These are phyloP conservation scores for Alternaria atra DNA, from an alignment of 2,329 filamentous ascomycete species.

Conservation along the genomic window DNA sequence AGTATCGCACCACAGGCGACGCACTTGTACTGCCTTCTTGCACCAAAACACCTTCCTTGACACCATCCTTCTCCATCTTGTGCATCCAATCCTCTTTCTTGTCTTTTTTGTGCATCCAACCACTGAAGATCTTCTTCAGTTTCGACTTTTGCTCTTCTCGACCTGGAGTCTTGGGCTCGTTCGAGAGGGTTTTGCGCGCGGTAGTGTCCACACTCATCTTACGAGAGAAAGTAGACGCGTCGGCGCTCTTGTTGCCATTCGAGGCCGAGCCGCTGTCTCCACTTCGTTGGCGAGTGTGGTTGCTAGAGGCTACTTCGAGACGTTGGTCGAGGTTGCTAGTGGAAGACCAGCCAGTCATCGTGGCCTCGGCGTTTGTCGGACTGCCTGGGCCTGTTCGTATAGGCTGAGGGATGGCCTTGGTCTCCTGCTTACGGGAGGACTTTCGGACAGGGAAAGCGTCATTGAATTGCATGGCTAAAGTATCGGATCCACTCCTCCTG, in stretches of 20 bases:
- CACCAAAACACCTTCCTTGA: conserved; percentile 51
- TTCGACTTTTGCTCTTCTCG: conserved; percentile 44
- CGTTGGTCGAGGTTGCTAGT: conserved; percentile 31
- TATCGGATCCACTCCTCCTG: conserved; percentile 43
- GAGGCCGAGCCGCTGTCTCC: conserved; percentile 22
- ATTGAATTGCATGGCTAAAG: conserved; percentile 34
- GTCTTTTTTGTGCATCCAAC: conserved; percentile 50
- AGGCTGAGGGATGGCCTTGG: conserved; percentile 17
- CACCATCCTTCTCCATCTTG: conserved; percentile 51
- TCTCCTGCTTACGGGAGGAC: conserved; percentile 23
- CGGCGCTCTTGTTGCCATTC: conserved; percentile 36
- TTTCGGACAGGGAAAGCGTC: conserved; percentile 28
- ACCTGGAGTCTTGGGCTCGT: conserved; percentile 26
- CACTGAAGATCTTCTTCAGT: conserved; percentile 48
- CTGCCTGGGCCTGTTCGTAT: conserved; percentile 22
- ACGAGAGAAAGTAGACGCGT: conserved; percentile 43
- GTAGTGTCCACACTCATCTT: conserved; percentile 43
- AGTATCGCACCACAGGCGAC: conserved; percentile 48
- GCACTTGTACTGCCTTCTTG: conserved; percentile 38
- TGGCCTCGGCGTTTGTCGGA: conserved; percentile 20
- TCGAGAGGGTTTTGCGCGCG: conserved; percentile 18
- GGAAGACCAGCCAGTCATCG: conserved; percentile 40
- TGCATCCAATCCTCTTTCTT: conserved; percentile 55
- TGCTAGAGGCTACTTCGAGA: conserved; percentile 23
- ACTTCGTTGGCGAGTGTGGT: conserved; percentile 28